Base-by-base conservation (phyloP, 805 yeast species). In the Starmerella kuoi region DNA sequence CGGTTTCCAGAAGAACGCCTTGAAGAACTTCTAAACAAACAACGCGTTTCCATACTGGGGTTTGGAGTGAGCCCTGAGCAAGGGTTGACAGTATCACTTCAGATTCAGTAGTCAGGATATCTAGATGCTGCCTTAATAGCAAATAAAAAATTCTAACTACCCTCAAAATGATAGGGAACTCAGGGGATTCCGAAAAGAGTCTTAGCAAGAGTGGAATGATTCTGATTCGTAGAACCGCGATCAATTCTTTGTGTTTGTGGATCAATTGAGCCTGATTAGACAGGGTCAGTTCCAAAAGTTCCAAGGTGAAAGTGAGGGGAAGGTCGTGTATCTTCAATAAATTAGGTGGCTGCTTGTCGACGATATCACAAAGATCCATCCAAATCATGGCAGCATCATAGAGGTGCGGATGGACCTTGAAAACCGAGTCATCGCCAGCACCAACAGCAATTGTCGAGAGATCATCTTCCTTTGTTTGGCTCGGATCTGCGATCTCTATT, bases 71-170 rank as follows among this genome's bases (percentile, higher is more conserved):
- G n/a, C 83, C 55, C 55, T 82, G 93, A 15, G 81, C 82, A 26
- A 86, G 60, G 21, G 81, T 65, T 0, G 93, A 77, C 14, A 88
- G 61, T 2, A 87, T 74, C 5, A 85, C 86, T 54, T 86, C 95
- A 21, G 82, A 69, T 59, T 88, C 96, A 25, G 80, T 70, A 39
- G 74, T 79, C 28, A 88, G 61, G 5, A 74, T 68, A 0, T 67
- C 61, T 18, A 86, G 65, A 51, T 76, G 82, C 21, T 77, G 75
- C 26, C 72, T 64, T 4, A 86, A 60, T 32, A 88, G 57, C 3
- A 85, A 63, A 30, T 70, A 67, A 14, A 84, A 68, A 8, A 86
- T 69, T 39, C 97, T 69, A 33, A 84, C 73, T 4, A 83, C 80
- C 49, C 97, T 69, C 1, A 82, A 79, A 37, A 76, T 72, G 12